These are phyloP conservation scores for Dioszegia hungarica DNA, from an alignment of 768 basidiomycete genomes.

Conservation along the genomic window DNA sequence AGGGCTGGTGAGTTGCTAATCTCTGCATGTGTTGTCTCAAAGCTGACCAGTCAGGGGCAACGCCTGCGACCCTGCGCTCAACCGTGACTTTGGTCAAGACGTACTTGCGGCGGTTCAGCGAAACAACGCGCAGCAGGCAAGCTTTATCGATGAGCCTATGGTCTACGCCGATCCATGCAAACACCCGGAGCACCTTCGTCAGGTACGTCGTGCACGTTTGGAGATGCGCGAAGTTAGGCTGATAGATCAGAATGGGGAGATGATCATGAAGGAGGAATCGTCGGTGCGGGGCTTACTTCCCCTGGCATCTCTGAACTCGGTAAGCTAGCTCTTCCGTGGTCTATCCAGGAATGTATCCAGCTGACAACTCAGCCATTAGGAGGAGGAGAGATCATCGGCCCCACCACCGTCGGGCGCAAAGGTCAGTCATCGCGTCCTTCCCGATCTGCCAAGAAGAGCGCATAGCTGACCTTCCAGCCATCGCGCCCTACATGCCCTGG, in stretches of 20 bases:
- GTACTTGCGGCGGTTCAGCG: not conserved
- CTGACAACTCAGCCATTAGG: not conserved
- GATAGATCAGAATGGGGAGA: constrained; percentile 13
- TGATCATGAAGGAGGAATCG: constrained; percentile 15
- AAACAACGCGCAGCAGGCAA: not conserved
- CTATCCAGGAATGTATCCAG: not conserved
- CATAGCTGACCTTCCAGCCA: not conserved
- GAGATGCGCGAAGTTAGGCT: not conserved
- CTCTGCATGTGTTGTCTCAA: not conserved
- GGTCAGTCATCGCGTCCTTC: not conserved
- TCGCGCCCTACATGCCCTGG: constrained; percentile 1
- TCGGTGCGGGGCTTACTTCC: constrained; percentile 1
- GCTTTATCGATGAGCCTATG: constrained; percentile 7
- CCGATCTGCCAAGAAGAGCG: not conserved
- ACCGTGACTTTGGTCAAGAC: not conserved
- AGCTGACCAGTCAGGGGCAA: constrained; percentile 2
- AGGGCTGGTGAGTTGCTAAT: constrained; percentile 4
- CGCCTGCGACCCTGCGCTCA: not conserved
- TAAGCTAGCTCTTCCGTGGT: not conserved
- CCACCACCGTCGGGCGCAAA: constrained; percentile 5
- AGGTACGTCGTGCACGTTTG: not conserved
- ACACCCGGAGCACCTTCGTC: constrained; percentile 9
- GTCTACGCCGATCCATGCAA: constrained; percentile 9
- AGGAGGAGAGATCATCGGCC: constrained; percentile 11
- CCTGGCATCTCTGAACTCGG: not conserved